Evolutionary conservation across 176 grass and related monocot genomes (phyloP).

Genomic region (Lolium multiflorum): DNA sequence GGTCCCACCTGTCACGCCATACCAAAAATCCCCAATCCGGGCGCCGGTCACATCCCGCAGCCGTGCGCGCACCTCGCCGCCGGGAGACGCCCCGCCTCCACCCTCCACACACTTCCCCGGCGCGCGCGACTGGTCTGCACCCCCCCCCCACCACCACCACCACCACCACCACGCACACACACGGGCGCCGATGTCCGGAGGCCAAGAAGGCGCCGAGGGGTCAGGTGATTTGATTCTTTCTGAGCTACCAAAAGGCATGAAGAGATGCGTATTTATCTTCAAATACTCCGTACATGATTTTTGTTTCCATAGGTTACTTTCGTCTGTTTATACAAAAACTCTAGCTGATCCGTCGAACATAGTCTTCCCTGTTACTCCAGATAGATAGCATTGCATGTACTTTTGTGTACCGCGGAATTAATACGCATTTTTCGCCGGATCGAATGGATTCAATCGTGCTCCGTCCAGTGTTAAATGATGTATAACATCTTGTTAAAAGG

Average conservation of each 20-base stretch:
- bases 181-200: conserved; percentile 38
- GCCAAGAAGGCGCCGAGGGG: conserved; percentile 34
- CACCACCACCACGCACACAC: neutral
- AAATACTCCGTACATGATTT: conserved; percentile 10
- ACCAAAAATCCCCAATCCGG: conserved; percentile 14
- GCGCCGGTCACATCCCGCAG: conserved; percentile 14
- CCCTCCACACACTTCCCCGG: neutral
- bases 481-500: neutral
- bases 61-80: conserved; percentile 25
- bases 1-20: neutral
- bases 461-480: neutral
- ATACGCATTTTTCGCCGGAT: neutral
- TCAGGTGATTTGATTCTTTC: conserved; percentile 38
- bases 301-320: neutral
- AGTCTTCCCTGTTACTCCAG: neutral
- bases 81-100: conserved; percentile 18
- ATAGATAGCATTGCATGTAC: neutral
- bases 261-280: neutral
- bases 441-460: conserved; percentile 6
- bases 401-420: conserved; percentile 6
- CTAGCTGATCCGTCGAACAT: conserved; percentile 13
- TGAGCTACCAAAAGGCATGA: neutral
- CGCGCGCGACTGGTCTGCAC: neutral
- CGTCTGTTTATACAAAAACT: conserved; percentile 23
- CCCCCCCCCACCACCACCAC: neutral